Evolutionary conservation across 176 grass and related monocot species (phyloP).

Genomic region (Oropetium thomaeum): DNA sequence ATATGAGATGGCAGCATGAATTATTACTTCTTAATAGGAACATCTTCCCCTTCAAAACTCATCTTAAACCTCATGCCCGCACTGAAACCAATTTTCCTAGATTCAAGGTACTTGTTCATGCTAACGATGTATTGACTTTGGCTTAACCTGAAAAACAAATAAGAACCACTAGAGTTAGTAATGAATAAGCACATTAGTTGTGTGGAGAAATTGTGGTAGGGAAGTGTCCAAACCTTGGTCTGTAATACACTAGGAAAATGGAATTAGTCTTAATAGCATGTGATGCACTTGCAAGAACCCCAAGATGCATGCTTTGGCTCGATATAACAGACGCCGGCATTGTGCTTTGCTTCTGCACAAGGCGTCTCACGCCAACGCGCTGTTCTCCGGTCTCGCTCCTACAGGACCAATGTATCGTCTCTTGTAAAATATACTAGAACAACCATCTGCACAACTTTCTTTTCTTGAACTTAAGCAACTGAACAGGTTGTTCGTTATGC

Average conservation of each 20-base stretch:
- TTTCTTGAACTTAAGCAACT: neutral
- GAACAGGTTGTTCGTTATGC: neutral
- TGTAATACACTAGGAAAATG: slow-evolving; percentile 95
- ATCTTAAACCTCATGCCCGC: slow-evolving; percentile 90
- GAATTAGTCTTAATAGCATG: slow-evolving; percentile 85
- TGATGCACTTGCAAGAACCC: slow-evolving; percentile 91
- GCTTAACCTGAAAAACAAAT: slow-evolving; percentile 55
- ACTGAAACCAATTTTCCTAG: slow-evolving; percentile 66
- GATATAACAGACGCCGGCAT: slow-evolving; percentile 92
- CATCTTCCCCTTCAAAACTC: slow-evolving; percentile 96
- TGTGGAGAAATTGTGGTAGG: neutral
- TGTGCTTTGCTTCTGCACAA: slow-evolving; percentile 74
- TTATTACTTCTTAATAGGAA: slow-evolving; percentile 83
- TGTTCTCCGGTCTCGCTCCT: slow-evolving; percentile 89
- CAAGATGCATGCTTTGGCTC: slow-evolving; percentile 99
- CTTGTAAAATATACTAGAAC: slow-evolving; percentile 17
- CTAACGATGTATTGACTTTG: slow-evolving; percentile 92
- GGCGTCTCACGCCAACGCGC: slow-evolving; percentile 79
- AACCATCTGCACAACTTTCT: slow-evolving; percentile 2
- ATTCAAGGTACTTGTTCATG: slow-evolving; percentile 74
- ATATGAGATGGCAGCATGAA: neutral
- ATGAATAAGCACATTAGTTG: neutral
- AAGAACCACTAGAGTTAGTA: neutral
- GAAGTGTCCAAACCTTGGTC: slow-evolving; percentile 70
- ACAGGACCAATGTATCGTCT: neutral